phyloP scores from a whole-genome alignment of 2,329 filamentous ascomycete genomes.

The Torrubiella hemipterigena region DNA sequence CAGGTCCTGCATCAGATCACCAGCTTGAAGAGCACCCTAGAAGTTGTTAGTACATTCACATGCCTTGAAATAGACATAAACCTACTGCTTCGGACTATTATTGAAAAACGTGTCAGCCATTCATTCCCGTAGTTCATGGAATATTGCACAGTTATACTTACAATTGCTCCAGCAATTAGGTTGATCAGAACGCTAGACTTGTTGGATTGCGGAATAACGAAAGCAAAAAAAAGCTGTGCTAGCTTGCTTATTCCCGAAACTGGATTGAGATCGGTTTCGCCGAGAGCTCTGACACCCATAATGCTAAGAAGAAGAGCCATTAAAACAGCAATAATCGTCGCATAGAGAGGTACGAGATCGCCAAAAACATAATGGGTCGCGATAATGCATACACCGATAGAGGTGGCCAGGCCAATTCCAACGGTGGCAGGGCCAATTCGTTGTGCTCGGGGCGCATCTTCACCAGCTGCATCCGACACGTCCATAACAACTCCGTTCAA shows the following conservation, averaged over 20 bases:
- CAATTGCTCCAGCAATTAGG: slow-evolving; percentile 79
- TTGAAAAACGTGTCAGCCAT: neutral
- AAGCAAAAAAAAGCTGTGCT: slow-evolving; percentile 87
- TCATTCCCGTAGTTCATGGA: too few relatives aligned
- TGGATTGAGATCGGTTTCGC: slow-evolving; percentile 88
- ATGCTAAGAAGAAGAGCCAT: slow-evolving; percentile 72
- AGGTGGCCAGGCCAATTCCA: slow-evolving; percentile 60
- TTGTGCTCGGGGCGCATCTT: slow-evolving; percentile 76
- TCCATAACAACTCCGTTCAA: slow-evolving; percentile 12
- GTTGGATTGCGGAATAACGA: slow-evolving; percentile 70
- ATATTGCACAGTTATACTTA: slow-evolving; percentile 14
- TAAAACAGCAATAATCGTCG: slow-evolving; percentile 66
- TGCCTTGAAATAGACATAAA: neutral
- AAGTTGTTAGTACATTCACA: slow-evolving; percentile 9
- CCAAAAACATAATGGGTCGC: slow-evolving; percentile 80
- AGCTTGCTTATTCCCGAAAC: slow-evolving; percentile 95
- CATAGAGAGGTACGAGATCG: slow-evolving; percentile 63
- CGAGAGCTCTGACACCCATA: slow-evolving; percentile 57
- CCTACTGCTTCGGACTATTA: slow-evolving; percentile 28
- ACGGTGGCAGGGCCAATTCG: slow-evolving; percentile 65
- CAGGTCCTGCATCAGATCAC: slow-evolving; percentile 92
- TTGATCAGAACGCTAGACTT: slow-evolving; percentile 91
- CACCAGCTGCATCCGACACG: slow-evolving; percentile 26
- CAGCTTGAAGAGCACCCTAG: slow-evolving; percentile 74
- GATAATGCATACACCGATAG: slow-evolving; percentile 66